Evolutionary conservation across 2,329 filamentous ascomycete species (phyloP).

Genomic region (Cladosporium oxysporum): DNA sequence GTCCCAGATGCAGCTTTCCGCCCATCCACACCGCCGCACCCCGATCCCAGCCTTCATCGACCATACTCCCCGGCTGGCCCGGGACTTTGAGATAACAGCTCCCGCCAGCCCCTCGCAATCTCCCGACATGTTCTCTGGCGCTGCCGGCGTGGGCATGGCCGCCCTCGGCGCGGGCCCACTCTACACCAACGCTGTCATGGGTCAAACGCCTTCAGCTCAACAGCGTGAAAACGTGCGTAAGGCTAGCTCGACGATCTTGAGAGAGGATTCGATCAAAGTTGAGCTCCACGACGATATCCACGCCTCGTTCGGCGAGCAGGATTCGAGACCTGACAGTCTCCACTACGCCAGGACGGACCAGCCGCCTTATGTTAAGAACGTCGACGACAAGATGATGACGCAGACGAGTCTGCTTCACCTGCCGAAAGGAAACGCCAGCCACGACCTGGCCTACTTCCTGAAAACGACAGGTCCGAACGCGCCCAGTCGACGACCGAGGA

Average conservation of each 20-base stretch:
- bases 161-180: slow-evolving; percentile 24
- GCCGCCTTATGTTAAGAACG: slow-evolving; percentile 28
- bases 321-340: slow-evolving; percentile 22
- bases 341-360: slow-evolving; percentile 34
- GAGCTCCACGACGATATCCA: slow-evolving; percentile 22
- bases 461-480: slow-evolving; percentile 40
- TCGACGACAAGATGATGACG: slow-evolving; percentile 36
- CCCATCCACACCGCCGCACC: slow-evolving; percentile 30
- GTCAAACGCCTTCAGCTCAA: slow-evolving; percentile 30
- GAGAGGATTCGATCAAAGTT: slow-evolving; percentile 33
- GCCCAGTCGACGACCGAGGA: slow-evolving; percentile 34
- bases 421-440: slow-evolving; percentile 33
- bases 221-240: slow-evolving; percentile 28
- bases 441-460: slow-evolving; percentile 42
- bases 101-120: slow-evolving; percentile 31
- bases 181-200: slow-evolving; percentile 33
- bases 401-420: slow-evolving; percentile 33
- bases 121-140: slow-evolving; percentile 31
- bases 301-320: slow-evolving; percentile 12
- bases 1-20: slow-evolving; percentile 40
- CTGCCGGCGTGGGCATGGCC: slow-evolving; percentile 26
- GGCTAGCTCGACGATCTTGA: slow-evolving; percentile 30
- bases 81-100: slow-evolving; percentile 33
- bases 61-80: slow-evolving; percentile 34
- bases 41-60: slow-evolving; percentile 35